Conservation (phyloP, 345 rosid species). For the Salix viminalis region DNA sequence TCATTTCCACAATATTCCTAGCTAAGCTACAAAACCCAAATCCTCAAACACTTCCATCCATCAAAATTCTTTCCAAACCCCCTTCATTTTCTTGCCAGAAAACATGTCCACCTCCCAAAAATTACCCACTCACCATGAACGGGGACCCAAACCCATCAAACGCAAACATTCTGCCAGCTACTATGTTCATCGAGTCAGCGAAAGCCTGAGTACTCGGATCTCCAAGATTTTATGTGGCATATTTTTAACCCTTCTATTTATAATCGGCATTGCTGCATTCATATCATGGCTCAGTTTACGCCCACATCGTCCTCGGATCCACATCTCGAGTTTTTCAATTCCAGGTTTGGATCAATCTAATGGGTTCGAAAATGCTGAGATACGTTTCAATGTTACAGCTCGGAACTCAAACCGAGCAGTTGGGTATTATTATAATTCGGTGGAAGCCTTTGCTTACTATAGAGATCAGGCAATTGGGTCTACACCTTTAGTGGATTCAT, state of each 20-base stretch:
- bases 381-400: constrained; percentile 56
- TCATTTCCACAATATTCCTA: not conserved
- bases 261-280: constrained; percentile 46
- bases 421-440: constrained; percentile 48
- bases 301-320: constrained; percentile 78
- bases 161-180: constrained; percentile 39
- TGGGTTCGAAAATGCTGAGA: constrained; percentile 51
- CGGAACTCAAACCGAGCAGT: constrained; percentile 72
- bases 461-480: constrained; percentile 55
- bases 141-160: constrained; percentile 1
- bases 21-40: not conserved
- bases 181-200: constrained; percentile 55
- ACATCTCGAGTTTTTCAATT: constrained; percentile 42
- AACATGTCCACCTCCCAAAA: not conserved
- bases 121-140: not conserved
- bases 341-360: constrained; percentile 40
- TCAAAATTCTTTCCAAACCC: not conserved
- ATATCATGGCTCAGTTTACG: constrained; percentile 78
- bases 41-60: not conserved
- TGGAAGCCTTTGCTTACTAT: constrained; percentile 58
- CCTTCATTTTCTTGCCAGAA: not conserved
- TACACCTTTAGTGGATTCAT: constrained; percentile 31
- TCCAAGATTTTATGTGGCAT: constrained; percentile 53
- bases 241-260: constrained; percentile 48
- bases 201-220: constrained; percentile 58